Conservation (phyloP, 192 early-diverging fungal genomes). For the Diversispora eburnea region DNA sequence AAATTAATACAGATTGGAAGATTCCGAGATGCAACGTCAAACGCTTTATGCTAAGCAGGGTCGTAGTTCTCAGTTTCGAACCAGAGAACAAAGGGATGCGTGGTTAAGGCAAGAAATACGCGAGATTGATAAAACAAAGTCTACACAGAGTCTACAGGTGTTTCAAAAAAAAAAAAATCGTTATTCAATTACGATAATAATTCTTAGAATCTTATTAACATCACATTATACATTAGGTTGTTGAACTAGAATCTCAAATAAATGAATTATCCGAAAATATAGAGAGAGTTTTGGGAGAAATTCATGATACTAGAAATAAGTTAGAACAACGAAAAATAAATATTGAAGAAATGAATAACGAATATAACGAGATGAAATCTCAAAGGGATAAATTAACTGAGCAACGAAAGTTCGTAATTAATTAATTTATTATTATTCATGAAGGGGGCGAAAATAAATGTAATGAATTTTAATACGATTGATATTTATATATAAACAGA, state of each 20-base stretch:
- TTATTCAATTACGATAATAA: background rate
- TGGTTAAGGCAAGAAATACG: constrained; percentile 73
- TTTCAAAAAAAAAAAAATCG: constrained; percentile 34
- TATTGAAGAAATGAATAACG: constrained; percentile 40
- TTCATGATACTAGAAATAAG: constrained; percentile 34
- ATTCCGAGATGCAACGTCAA: constrained; percentile 66
- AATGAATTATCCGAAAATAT: constrained; percentile 25
- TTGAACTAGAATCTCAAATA: constrained; percentile 40
- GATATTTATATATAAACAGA: constrained; percentile 37
- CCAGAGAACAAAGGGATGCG: constrained; percentile 69
- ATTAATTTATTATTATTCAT: background rate
- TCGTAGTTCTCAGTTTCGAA: constrained; percentile 72
- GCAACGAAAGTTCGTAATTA: constrained; percentile 58
- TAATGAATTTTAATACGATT: background rate
- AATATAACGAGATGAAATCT: constrained; percentile 39
- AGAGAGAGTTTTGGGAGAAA: constrained; percentile 35
- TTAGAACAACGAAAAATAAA: constrained; percentile 42
- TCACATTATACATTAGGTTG: constrained; percentile 17
- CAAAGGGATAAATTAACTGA: constrained; percentile 62
- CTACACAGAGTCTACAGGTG: constrained; percentile 55
- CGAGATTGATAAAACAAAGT: constrained; percentile 53
- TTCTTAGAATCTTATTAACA: background rate
- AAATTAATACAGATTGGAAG: constrained; percentile 46
- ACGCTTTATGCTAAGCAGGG: constrained; percentile 84
- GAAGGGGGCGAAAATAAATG: too few relatives aligned